Evolutionary conservation across 208 protist species (phyloP).

Genomic region (Strigomonas galati): DNA sequence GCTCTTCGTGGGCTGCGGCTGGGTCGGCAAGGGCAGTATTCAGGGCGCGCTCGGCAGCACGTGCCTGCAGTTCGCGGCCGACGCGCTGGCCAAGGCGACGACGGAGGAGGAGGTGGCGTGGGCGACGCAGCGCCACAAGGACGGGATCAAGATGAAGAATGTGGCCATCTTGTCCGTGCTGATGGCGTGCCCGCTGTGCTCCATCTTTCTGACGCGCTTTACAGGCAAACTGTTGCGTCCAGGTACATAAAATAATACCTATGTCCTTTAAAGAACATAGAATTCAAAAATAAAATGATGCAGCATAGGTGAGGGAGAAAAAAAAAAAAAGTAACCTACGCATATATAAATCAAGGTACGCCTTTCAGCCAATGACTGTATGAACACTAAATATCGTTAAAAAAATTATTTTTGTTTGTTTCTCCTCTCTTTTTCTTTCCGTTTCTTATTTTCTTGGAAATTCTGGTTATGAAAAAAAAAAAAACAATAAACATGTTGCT

Average conservation of each 20-base stretch:
- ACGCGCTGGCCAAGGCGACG: conserved; percentile 20
- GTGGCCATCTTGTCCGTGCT: conserved; percentile 42
- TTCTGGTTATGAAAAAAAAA: conserved; percentile 1
- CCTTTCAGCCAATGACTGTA: conserved; percentile 3
- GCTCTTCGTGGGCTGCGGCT: conserved; percentile 49
- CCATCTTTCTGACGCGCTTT: conserved; percentile 40
- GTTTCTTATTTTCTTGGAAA: no score
- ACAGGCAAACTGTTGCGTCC: conserved; percentile 34
- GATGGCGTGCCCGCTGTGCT: conserved; percentile 54
- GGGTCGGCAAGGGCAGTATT: conserved; percentile 53
- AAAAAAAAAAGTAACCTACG: conserved; percentile 15
- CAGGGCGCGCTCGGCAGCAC: conserved; percentile 37
- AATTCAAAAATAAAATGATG: conserved; percentile 1
- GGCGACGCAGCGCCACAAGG: conserved; percentile 17
- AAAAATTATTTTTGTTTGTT: conserved; percentile 5
- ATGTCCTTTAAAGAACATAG: neutral
- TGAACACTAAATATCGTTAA: neutral
- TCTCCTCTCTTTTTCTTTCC: neutral
- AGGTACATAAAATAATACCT: conserved; percentile 18
- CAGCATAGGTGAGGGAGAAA: conserved; percentile 1
- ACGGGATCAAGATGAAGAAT: conserved; percentile 47
- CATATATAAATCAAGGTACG: conserved; percentile 9
- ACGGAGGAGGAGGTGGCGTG: conserved; percentile 23
- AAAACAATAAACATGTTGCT: neutral
- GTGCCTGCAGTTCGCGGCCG: conserved; percentile 27